Conservation (phyloP, 139 green algal species). For the Tetradesmus lagerheimii region DNA sequence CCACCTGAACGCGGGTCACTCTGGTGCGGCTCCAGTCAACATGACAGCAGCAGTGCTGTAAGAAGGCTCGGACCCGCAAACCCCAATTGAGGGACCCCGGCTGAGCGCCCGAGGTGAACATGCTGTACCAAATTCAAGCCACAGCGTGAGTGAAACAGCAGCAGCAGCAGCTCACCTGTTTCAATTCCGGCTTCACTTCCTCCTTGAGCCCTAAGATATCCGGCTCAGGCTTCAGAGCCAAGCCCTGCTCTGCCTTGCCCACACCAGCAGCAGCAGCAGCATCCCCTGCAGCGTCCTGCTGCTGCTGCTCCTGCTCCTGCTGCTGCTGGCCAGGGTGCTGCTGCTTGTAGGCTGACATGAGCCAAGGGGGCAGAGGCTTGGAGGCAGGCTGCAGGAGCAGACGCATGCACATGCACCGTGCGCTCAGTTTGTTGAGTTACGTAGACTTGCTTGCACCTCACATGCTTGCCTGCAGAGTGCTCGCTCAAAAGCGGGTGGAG, state of each 20-base stretch:
- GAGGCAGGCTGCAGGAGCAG: neutral
- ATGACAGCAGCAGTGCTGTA: too few species aligned
- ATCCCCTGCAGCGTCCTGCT: neutral
- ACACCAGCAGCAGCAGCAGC: neutral
- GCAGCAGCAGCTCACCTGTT: constrained; percentile 27
- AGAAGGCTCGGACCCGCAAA: too few species aligned
- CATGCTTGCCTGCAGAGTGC: too few species aligned
- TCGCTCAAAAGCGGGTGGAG: too few species aligned
- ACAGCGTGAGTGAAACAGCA: too few species aligned
- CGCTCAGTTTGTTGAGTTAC: neutral
- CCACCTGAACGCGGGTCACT: too few species aligned
- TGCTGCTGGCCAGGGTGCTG: neutral
- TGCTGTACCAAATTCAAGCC: too few species aligned
- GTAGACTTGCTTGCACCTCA: too few species aligned
- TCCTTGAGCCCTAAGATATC: neutral
- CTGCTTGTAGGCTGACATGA: neutral
- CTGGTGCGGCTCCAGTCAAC: too few species aligned
- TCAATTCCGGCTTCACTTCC: neutral
- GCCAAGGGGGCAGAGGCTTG: constrained; percentile 33
- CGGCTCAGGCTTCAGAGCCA: neutral
- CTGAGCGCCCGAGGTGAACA: too few species aligned
- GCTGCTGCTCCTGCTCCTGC: constrained; percentile 4
- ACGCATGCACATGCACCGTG: neutral
- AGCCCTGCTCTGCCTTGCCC: neutral
- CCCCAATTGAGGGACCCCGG: too few species aligned